Evolutionary conservation across 23 red algal species (phyloP).

Genomic region (Chondrus crispus): DNA sequence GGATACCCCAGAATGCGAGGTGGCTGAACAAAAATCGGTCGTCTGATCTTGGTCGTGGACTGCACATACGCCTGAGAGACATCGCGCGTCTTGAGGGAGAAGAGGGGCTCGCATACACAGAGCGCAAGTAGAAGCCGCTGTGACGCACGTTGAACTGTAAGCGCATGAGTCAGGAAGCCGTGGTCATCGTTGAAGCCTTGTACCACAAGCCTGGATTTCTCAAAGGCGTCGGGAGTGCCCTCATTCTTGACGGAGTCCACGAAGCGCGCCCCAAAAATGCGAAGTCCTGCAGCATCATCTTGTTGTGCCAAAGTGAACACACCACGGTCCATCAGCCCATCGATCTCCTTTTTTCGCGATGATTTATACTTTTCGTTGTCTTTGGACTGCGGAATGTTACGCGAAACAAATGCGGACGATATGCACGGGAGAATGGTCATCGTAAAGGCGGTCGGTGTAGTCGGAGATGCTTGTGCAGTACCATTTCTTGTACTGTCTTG

Average conservation of each 20-base stretch:
- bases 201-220: not conserved
- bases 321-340: not conserved
- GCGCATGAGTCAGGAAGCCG: not conserved
- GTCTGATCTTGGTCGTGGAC: not conserved
- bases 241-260: not conserved
- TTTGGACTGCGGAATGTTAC: not conserved
- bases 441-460: not conserved
- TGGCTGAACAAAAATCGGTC: not conserved
- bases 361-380: not conserved
- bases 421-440: not conserved
- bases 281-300: not conserved
- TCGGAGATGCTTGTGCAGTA: not conserved
- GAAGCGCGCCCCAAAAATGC: not conserved
- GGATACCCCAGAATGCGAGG: not conserved
- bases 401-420: not conserved
- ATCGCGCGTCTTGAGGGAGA: not conserved
- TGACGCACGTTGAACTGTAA: not conserved
- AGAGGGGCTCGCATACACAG: not conserved
- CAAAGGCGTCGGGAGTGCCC: not conserved
- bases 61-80: not conserved
- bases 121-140: not conserved
- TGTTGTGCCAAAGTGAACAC: not conserved
- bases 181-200: not conserved
- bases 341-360: constrained; percentile 6
- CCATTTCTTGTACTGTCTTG: not conserved